A percentile compares a stretch with the other conserved stretches of the same genome.
Evolutionary conservation across 345 rosid species (phyloP).

Genomic region (Brassica rapa): DNA sequence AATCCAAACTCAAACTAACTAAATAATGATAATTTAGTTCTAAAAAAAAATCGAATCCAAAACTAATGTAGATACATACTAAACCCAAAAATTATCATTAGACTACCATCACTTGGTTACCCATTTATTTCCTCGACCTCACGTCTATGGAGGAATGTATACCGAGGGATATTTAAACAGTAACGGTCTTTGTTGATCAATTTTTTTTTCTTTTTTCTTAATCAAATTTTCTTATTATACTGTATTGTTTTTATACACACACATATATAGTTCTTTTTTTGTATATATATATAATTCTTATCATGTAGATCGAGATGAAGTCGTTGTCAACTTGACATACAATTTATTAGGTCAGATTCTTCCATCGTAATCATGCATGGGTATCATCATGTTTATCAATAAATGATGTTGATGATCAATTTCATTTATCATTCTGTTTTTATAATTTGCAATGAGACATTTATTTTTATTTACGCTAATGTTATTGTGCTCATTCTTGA

Average conservation of each 20-base stretch:
- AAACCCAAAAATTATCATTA: no score
- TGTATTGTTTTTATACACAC: not conserved
- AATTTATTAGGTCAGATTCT: not conserved
- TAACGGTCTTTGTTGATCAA: not conserved
- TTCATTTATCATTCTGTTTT: not conserved
- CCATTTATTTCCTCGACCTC: no score
- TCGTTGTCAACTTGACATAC: constrained; percentile 26
- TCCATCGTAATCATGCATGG: constrained; percentile 29
- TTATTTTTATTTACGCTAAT: constrained; percentile 2
- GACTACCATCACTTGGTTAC: no score
- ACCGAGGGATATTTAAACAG: not conserved
- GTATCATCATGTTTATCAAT: constrained; percentile 28
- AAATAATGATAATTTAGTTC: no score
- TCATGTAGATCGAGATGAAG: constrained; percentile 16
- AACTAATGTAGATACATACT: no score
- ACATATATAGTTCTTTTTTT: no score
- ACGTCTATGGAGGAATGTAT: no score
- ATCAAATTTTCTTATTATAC: no score
- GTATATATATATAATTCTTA: not conserved
- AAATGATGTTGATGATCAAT: constrained; percentile 15
- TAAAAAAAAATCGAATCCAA: no score
- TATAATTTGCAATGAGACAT: not conserved
- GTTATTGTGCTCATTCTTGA: constrained; percentile 16
- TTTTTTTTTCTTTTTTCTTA: no score
- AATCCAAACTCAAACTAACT: no score